Percentiles rank a stretch among this genome's conserved stretches.
Evolutionary conservation across 2,329 filamentous ascomycete species (phyloP).

Genomic region (Mollisia scopiformis): DNA sequence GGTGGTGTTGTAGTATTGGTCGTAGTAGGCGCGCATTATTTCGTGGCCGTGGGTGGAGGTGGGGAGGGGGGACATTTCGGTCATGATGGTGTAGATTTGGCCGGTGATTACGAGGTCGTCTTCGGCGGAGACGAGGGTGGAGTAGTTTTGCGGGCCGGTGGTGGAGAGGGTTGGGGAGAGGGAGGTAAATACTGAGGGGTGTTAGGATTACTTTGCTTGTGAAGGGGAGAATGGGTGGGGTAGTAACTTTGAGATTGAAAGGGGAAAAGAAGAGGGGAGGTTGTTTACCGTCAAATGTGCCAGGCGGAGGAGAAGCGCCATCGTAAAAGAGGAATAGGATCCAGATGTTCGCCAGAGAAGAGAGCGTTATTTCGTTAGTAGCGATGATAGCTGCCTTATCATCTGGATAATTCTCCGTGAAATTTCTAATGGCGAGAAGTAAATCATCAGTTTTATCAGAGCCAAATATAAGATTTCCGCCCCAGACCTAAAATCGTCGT

Average conservation of each 20-base stretch:
- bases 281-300: background rate
- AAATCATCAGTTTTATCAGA: background rate
- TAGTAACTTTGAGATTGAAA: too few species aligned
- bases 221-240: too few species aligned
- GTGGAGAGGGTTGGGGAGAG: background rate
- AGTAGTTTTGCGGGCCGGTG: background rate
- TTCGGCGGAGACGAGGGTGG: background rate
- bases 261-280: too few species aligned
- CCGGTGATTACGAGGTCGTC: background rate
- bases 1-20: background rate
- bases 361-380: background rate
- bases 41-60: background rate
- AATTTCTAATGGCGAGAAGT: background rate
- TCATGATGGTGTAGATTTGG: background rate
- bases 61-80: background rate
- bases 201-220: too few species aligned
- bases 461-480: background rate
- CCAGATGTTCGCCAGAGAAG: background rate
- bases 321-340: background rate
- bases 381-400: background rate
- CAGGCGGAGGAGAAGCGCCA: background rate
- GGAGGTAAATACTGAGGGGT: background rate
- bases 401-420: background rate
- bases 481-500: background rate
- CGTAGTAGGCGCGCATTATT: background rate